Evolutionary conservation across 257 asterid genomes (phyloP).

Genomic region (Vinca minor): DNA sequence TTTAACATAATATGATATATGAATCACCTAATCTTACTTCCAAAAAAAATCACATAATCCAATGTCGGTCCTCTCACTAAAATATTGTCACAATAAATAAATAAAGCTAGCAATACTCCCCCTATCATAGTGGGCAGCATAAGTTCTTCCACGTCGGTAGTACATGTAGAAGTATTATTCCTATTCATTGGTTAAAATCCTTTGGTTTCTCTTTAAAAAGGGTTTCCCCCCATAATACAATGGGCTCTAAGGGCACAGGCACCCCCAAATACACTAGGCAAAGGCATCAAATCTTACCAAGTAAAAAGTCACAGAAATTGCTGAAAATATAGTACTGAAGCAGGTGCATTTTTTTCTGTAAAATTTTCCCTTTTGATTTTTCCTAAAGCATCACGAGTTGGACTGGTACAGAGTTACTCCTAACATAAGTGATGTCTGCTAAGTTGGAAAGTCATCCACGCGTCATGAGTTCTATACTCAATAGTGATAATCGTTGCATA

Average conservation of each 20-base stretch:
- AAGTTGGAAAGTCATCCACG: too few relatives aligned
- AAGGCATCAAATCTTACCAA: background rate
- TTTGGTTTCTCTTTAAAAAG: background rate
- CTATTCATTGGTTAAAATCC: conserved; percentile 1
- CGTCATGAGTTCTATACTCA: too few relatives aligned
- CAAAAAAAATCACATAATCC: too few relatives aligned
- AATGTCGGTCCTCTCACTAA: too few relatives aligned
- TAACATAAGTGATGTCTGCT: too few relatives aligned
- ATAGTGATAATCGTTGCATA: too few relatives aligned
- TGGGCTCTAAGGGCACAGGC: background rate
- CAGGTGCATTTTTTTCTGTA: conserved; percentile 6
- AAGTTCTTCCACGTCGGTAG: background rate
- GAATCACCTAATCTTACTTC: too few relatives aligned
- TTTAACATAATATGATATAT: too few relatives aligned
- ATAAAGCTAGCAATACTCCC: background rate
- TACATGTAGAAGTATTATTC: background rate
- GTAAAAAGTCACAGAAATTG: background rate
- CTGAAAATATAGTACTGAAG: background rate
- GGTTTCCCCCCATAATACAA: background rate
- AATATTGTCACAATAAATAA: background rate
- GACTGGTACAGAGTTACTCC: too few relatives aligned
- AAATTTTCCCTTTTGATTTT: conserved; percentile 2
- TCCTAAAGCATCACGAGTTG: conserved; percentile 9
- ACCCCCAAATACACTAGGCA: background rate
- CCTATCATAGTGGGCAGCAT: background rate